phyloP scores from a whole-genome alignment of 352 stramenopile genomes.

The Globisporangium acanthophoron region DNA sequence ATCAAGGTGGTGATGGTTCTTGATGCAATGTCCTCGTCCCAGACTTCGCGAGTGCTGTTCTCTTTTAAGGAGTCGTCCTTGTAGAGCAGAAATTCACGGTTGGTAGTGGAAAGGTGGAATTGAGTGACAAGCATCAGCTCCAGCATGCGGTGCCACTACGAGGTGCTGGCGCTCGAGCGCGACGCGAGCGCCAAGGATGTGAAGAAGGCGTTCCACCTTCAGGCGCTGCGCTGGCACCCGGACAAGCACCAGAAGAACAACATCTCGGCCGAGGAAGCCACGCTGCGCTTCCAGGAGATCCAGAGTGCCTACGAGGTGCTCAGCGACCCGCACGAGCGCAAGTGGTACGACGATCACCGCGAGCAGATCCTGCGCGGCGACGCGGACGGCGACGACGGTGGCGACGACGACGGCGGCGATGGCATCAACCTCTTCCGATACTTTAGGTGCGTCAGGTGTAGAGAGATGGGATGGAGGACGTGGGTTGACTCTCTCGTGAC shows the following conservation, averaged over 20 bases:
- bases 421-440: slow-evolving; percentile 75
- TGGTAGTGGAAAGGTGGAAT: too few relatives aligned
- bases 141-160: slow-evolving; percentile 79
- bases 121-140: neutral
- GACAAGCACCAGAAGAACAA: slow-evolving; percentile 79
- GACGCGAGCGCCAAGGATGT: slow-evolving; percentile 49
- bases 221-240: slow-evolving; percentile 80
- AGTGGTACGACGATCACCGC: slow-evolving; percentile 88
- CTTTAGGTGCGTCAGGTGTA: slow-evolving; percentile 42
- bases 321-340: slow-evolving; percentile 77
- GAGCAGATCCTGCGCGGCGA: slow-evolving; percentile 81
- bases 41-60: too few relatives aligned
- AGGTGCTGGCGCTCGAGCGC: slow-evolving; percentile 65
- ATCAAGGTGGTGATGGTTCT: too few relatives aligned
- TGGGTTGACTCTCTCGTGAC: neutral
- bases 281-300: slow-evolving; percentile 78
- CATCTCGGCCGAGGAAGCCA: slow-evolving; percentile 70
- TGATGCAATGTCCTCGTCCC: too few relatives aligned
- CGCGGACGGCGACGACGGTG: slow-evolving; percentile 29
- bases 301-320: slow-evolving; percentile 86
- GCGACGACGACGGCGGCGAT: slow-evolving; percentile 28
- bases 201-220: slow-evolving; percentile 72
- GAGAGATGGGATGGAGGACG: neutral
- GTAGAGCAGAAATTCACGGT: too few relatives aligned
- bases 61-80: too few relatives aligned